Base-by-base conservation (phyloP, 2,329 filamentous ascomycete genomes). In the Penicillium oxalicum region DNA sequence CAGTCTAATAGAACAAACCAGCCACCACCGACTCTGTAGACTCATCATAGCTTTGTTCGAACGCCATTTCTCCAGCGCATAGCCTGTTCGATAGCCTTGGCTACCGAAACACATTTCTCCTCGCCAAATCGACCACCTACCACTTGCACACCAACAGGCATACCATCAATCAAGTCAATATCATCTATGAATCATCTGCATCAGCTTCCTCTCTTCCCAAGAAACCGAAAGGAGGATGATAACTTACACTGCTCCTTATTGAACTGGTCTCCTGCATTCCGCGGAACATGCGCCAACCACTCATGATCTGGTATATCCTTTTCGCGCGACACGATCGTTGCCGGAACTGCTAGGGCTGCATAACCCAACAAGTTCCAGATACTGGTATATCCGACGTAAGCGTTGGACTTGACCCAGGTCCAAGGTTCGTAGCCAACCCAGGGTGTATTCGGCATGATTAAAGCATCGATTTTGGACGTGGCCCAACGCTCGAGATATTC, bases 361-460 rank as follows among this genome's bases (percentile, higher is more conserved):
- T 62, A 65, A 1, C 71, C 59, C 33, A 69, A 29, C 27, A 72
- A 26, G 34, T 68, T 65, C 68, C 68, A 63, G 50, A 70, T 58
- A 39, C 58, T 60, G 0, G 64, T 68, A 47, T 69, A 69, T 12
- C 63, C 65, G 47, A 62, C 59, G 48, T 65, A 71, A 40, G 59
- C 63, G 54, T 57, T 66, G 46, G 57, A 65, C 53, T 63, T 61
- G 3, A 62, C 67, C 68, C 58, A 64, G 9, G 60, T 60, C 51
- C 56, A 65, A 18, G 63, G 62, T 33, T 54, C 61, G 51, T 62
- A 62, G 44, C 54, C 64, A 34, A 62, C 62, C 68, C 51, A 69
- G 8, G 61, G 64, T 4, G 61, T 62, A 44, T 59, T 56, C 1
- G 62, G 63, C 61, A 67, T 64, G 38, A 64, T 63, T 1, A 70